These are phyloP conservation scores for Pachyrhizus erosus DNA, from an alignment of 306 rosid genomes.

Conservation along the genomic window DNA sequence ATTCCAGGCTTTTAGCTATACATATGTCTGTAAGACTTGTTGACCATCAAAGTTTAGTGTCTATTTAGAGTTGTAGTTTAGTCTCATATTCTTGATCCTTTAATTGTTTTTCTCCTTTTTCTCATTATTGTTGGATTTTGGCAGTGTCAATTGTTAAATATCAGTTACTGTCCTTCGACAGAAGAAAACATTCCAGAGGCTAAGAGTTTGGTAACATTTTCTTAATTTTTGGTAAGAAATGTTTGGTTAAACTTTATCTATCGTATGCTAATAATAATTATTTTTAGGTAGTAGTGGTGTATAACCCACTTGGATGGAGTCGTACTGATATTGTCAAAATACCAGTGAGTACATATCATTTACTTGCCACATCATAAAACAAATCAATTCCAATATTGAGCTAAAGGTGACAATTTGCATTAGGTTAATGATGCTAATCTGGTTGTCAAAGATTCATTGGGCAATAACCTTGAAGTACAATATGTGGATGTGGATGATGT, in stretches of 20 bases:
- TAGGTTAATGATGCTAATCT: constrained; percentile 82
- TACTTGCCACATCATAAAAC: not conserved
- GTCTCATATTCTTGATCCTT: constrained; percentile 25
- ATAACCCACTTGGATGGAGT: constrained; percentile 93
- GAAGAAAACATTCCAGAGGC: constrained; percentile 63
- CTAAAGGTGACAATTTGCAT: constrained; percentile 42
- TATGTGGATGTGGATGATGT: constrained; percentile 65
- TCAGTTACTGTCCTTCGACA: constrained; percentile 90
- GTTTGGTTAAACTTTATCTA: not conserved
- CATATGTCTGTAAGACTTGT: constrained; percentile 15
- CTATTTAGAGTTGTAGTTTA: constrained; percentile 21
- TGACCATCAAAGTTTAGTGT: not conserved
- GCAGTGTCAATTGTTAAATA: constrained; percentile 90
- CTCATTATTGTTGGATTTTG: constrained; percentile 29
- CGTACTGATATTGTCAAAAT: constrained; percentile 76
- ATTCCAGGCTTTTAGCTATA: not conserved
- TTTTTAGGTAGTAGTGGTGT: constrained; percentile 79
- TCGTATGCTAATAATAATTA: constrained; percentile 13
- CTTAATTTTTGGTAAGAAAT: not conserved
- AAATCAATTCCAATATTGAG: not conserved
- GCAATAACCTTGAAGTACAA: constrained; percentile 66
- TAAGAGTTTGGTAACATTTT: constrained; percentile 76
- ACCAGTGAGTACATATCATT: constrained; percentile 67
- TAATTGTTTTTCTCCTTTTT: not conserved
- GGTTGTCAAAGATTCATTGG: constrained; percentile 74